Evolutionary conservation across 495 filamentous ascomycete genomes (phyloP).

Genomic region (Sporormia fimetaria): DNA sequence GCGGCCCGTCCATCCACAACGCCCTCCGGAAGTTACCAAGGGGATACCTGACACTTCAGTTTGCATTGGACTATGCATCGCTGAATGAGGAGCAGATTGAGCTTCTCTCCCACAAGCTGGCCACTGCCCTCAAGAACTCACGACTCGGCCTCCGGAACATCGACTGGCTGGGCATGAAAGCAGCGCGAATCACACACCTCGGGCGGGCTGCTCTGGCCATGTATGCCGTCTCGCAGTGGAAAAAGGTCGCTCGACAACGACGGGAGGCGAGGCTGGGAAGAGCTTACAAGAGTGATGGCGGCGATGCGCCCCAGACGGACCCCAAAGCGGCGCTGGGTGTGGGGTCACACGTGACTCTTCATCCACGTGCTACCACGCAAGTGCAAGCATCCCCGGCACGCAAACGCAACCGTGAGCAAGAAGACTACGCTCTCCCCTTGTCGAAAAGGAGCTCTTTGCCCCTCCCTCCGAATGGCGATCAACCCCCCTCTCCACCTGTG

Average conservation of each 20-base stretch:
- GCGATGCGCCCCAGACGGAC: too few relatives aligned
- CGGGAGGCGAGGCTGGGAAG: conserved; percentile 4
- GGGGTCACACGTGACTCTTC: too few relatives aligned
- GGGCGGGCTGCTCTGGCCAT: conserved; percentile 15
- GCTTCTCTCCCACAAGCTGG: conserved; percentile 10
- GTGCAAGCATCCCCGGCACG: too few relatives aligned
- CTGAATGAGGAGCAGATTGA: conserved; percentile 18
- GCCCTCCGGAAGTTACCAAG: conserved; percentile 2
- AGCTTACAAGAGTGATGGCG: too few relatives aligned
- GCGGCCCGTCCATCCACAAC: not conserved
- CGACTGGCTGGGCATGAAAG: conserved; percentile 21
- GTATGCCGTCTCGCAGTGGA: conserved; percentile 16
- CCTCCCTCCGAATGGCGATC: too few relatives aligned
- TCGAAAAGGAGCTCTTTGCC: too few relatives aligned
- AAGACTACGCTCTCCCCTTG: too few relatives aligned
- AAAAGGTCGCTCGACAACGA: conserved; percentile 7
- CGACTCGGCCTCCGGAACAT: conserved; percentile 12
- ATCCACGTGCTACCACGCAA: too few relatives aligned
- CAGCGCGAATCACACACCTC: conserved; percentile 16
- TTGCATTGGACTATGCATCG: conserved; percentile 11
- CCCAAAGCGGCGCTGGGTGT: too few relatives aligned
- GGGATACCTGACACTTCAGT: conserved; percentile 18
- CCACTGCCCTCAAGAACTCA: conserved; percentile 14
- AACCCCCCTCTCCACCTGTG: too few relatives aligned
- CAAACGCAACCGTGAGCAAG: too few relatives aligned